Percentiles rank a stretch among this genome's conserved stretches.
Evolutionary conservation across 805 yeast species (phyloP).

Genomic region (Yarrowia osloensis): DNA sequence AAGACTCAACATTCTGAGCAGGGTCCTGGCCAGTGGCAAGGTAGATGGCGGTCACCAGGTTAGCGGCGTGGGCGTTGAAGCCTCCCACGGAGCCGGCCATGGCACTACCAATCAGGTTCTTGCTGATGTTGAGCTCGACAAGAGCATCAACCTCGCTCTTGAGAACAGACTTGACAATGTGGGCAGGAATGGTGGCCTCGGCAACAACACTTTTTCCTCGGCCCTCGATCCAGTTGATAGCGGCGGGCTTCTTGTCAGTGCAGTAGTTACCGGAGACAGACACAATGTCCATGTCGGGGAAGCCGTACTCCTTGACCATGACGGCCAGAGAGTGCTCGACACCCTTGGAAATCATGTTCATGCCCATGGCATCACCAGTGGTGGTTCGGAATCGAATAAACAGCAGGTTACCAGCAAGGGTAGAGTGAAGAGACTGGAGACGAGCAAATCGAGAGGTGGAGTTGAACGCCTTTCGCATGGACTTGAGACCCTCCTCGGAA

Average conservation of each 20-base stretch:
- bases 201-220: constrained; percentile 98
- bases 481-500: constrained; percentile 86
- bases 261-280: constrained; percentile 97
- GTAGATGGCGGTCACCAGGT: constrained; percentile 89
- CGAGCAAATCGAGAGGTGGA: constrained; percentile 97
- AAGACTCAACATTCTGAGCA: constrained; percentile 98
- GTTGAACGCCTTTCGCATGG: constrained; percentile 84
- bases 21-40: constrained; percentile 99
- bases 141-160: constrained; percentile 91
- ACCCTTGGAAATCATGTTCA: constrained; percentile 99
- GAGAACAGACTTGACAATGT: constrained; percentile 74
- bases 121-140: constrained; percentile 83
- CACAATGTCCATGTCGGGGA: constrained; percentile 89
- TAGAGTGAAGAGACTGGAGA: constrained; percentile 85
- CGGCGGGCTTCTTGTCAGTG: constrained; percentile 96
- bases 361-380: constrained; percentile 99
- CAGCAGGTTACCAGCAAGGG: constrained; percentile 88
- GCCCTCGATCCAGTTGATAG: constrained; percentile 98
- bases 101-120: constrained; percentile 93
- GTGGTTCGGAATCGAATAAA: constrained; percentile 95
- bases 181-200: constrained; percentile 85
- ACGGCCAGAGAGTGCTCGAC: constrained; percentile 82
- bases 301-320: constrained; percentile 87
- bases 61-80: constrained; percentile 97
- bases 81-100: constrained; percentile 99